Evolutionary conservation across 2,329 filamentous ascomycete genomes (phyloP).

Genomic region (Cercospora sp.): DNA sequence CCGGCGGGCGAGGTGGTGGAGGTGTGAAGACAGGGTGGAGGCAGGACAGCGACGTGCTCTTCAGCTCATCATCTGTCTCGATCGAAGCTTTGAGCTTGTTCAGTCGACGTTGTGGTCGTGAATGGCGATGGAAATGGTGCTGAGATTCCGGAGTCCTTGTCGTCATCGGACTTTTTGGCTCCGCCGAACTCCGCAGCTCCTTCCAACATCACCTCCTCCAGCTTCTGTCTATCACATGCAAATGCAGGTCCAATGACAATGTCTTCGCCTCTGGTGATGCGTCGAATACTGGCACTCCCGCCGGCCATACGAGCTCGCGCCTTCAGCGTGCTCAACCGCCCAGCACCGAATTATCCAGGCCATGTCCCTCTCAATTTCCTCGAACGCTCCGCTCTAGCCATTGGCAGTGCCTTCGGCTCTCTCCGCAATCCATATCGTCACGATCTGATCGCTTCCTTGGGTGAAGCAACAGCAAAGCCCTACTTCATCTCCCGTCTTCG

Average conservation of each 20-base stretch:
- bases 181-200: constrained; percentile 2
- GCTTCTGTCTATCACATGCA: not conserved
- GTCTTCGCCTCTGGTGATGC: not conserved
- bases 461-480: constrained; percentile 89
- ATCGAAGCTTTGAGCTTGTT: not conserved
- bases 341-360: constrained; percentile 82
- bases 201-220: not conserved
- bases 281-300: constrained; percentile 33
- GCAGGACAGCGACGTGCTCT: not conserved
- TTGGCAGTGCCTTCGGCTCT: constrained; percentile 61
- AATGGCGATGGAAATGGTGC: not conserved
- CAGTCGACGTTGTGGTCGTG: not conserved
- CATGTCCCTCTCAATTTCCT: constrained; percentile 82
- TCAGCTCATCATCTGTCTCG: not conserved
- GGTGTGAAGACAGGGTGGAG: constrained; percentile 47
- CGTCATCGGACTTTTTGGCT: constrained; percentile 1
- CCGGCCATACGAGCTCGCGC: constrained; percentile 42
- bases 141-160: not conserved
- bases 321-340: constrained; percentile 84
- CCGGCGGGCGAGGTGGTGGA: constrained; percentile 50
- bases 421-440: constrained; percentile 75
- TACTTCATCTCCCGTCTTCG: constrained; percentile 93
- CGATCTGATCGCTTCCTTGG: constrained; percentile 91
- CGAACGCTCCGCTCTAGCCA: constrained; percentile 71
- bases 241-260: not conserved